Base-by-base conservation (phyloP, 2,329 filamentous ascomycete species). In the Zopfia rhizophila region DNA sequence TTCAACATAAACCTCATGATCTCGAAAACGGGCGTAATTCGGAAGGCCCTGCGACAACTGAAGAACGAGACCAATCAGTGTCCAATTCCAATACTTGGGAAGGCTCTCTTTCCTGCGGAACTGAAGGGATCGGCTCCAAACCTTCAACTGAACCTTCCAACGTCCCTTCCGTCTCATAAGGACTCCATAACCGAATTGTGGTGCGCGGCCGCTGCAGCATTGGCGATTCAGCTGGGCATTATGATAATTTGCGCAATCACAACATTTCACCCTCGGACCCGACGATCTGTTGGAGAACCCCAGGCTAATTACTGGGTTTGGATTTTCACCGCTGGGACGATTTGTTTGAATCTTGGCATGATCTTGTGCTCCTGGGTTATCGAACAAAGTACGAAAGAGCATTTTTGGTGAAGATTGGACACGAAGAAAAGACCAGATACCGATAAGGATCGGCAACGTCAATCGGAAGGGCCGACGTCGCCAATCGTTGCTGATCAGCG, bases 311-410 rank as follows among this genome's bases (percentile, higher is more conserved):
- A 11, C 11, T n/a, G 17, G n/a, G 5, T 36, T 21, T 24, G 29
- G 39, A 21, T 42, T 42, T 24, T n/a, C 14, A 5, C 10, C 35
- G 28, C 30, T 25, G 19, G 28, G 8, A 36, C 30, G 19, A 7
- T 42, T 7, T 42, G 28, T 17, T 17, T 42, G 5, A 33, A 36
- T 16, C 7, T 25, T 11, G 28, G 37, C n/a, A 40, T 42, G 39
- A 33, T 36, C n/a, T 21, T 42, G 5, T 42, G 29, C 17, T 42
- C 39, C 12, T 42, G 28, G 28, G 28, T 42, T 16, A 42, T 42
- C 6, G 39, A 42, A 19, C 7, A 17, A 14, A 36, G 39, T 17
- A 42, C 39, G 14, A 25, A 36, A n/a, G 39, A 42, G 21, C 17
- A 24, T n/a, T 7, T 27, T 8, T 42, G 39, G 39, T 25, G 39